Conservation (phyloP, 768 basidiomycete genomes). For the Pleurotus giganteus region DNA sequence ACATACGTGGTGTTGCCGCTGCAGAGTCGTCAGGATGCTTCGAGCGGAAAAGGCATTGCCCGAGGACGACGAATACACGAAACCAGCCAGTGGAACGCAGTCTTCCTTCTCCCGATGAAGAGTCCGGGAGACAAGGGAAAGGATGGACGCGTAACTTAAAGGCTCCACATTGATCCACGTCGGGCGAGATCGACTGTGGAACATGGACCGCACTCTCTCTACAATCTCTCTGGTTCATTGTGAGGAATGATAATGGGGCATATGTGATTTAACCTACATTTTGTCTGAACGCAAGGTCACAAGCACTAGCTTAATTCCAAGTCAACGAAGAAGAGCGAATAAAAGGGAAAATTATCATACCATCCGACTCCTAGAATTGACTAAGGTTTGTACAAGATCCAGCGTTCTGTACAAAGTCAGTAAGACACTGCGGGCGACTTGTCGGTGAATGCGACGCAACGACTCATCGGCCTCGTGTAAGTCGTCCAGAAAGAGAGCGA, state of each 20-base stretch:
- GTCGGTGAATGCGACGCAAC: conserved; percentile 28
- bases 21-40: conserved; percentile 60
- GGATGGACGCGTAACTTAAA: conserved; percentile 53
- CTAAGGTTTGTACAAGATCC: conserved; percentile 61
- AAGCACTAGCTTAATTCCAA: conserved; percentile 51
- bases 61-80: conserved; percentile 55
- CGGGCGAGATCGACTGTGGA: conserved; percentile 51
- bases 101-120: conserved; percentile 60
- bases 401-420: conserved; percentile 44
- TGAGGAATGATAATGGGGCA: conserved; percentile 2
- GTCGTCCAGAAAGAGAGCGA: conserved; percentile 73
- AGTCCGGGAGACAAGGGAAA: conserved; percentile 59
- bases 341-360: conserved; percentile 28
- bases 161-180: conserved; percentile 72
- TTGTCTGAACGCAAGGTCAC: conserved; percentile 59
- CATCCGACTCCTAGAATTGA: conserved; percentile 66
- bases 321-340: conserved; percentile 3
- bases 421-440: conserved; percentile 2
- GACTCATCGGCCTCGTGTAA: conserved; percentile 74
- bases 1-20: conserved; percentile 61
- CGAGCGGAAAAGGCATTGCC: conserved; percentile 73
- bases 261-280: conserved; percentile 32
- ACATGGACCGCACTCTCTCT: conserved; percentile 54
- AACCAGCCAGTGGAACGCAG: conserved; percentile 48
- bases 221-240: conserved; percentile 36